Percentiles rank a stretch among this genome's conserved stretches.
Conservation (phyloP, 192 early-diverging fungal species). For the Spinellus fusiger region DNA sequence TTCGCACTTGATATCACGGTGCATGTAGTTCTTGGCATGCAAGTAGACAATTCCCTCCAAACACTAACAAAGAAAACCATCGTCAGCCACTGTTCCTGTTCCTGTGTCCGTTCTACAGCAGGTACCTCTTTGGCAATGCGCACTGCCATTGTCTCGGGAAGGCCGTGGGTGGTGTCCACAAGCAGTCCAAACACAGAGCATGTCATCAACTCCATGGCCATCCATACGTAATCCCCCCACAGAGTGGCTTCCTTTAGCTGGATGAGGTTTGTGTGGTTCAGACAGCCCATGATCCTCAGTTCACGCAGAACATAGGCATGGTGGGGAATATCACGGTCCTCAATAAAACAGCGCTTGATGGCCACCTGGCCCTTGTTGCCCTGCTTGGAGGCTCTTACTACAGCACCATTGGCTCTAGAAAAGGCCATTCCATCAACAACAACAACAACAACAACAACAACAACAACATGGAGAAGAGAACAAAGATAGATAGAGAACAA, state of each 20-base stretch:
- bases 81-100: too few relatives aligned
- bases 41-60: constrained; percentile 37
- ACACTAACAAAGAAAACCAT: constrained; percentile 6
- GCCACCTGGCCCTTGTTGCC: constrained; percentile 24
- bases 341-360: constrained; percentile 37
- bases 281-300: constrained; percentile 35
- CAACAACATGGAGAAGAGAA: neutral
- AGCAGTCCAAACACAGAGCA: constrained; percentile 36
- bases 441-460: constrained; percentile 6
- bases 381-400: constrained; percentile 25
- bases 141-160: constrained; percentile 31
- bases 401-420: constrained; percentile 30
- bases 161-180: constrained; percentile 30
- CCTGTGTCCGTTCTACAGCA: too few relatives aligned
- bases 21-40: constrained; percentile 39
- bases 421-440: neutral
- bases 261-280: constrained; percentile 29
- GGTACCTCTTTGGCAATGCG: constrained; percentile 31
- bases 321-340: constrained; percentile 35
- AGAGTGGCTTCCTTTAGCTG: constrained; percentile 29
- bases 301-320: constrained; percentile 32
- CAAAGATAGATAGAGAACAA: neutral
- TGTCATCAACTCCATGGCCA: constrained; percentile 36
- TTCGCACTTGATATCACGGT: constrained; percentile 46
- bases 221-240: constrained; percentile 38